A percentile compares a stretch with the other conserved stretches of the same genome.
phyloP scores from a whole-genome alignment of 2,329 filamentous ascomycete species.

The Malbranchea cinnamomea region DNA sequence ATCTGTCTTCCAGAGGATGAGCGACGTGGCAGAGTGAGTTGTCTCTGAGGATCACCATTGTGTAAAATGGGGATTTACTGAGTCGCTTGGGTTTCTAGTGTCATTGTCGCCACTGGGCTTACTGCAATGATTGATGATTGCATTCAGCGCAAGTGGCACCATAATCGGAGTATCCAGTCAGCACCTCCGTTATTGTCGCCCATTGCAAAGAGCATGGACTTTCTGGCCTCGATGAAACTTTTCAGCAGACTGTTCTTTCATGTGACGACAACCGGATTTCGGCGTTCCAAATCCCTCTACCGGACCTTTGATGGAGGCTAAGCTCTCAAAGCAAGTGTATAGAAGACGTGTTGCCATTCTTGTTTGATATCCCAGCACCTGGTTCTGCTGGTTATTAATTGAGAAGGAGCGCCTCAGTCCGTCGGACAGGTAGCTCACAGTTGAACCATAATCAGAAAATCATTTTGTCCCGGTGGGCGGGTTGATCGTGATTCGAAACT shows the following conservation, averaged over 20 bases:
- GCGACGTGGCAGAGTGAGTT: constrained; percentile 77
- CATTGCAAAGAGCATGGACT: constrained; percentile 44
- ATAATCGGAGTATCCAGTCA: constrained; percentile 36
- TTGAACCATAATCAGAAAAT: too few species aligned
- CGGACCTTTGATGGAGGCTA: constrained; percentile 7
- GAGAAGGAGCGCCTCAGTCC: too few species aligned
- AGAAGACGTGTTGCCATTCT: too few species aligned
- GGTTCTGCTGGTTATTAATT: too few species aligned
- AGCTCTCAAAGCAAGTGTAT: background rate
- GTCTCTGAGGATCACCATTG: constrained; percentile 6
- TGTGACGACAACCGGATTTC: constrained; percentile 21
- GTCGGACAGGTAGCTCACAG: too few species aligned
- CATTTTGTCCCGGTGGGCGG: too few species aligned
- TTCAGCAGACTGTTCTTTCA: constrained; percentile 51
- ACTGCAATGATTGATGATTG: constrained; percentile 80
- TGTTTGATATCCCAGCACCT: too few species aligned
- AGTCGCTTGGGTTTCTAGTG: constrained; percentile 37
- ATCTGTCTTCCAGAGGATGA: constrained; percentile 50
- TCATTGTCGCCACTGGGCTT: constrained; percentile 80
- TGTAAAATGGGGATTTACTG: constrained; percentile 5
- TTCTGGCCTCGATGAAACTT: constrained; percentile 45
- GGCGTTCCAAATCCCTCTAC: constrained; percentile 7
- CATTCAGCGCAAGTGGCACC: constrained; percentile 65
- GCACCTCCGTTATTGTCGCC: constrained; percentile 37
- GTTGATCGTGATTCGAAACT: too few species aligned